These are phyloP conservation scores for Ustanciosporium gigantosporum DNA, from an alignment of 1,284 basidiomycete genomes.

Conservation along the genomic window DNA sequence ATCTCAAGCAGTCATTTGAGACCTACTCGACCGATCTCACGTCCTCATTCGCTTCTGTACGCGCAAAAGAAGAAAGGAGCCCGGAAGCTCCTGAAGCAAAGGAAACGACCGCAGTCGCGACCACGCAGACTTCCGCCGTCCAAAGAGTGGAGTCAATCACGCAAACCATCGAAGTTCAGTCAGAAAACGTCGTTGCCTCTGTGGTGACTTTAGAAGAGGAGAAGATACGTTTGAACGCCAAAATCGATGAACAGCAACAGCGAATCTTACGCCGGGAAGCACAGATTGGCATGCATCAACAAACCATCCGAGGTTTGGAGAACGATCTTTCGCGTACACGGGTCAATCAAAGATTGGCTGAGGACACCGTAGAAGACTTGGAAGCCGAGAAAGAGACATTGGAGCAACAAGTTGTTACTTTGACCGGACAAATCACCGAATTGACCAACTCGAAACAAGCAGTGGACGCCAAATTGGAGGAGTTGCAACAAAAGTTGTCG, in stretches of 20 bases:
- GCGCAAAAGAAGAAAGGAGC: too few relatives aligned
- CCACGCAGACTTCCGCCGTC: too few relatives aligned
- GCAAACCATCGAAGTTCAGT: background rate
- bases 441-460: background rate
- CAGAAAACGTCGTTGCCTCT: background rate
- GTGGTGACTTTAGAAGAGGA: background rate
- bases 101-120: too few relatives aligned
- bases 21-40: too few relatives aligned
- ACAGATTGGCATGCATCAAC: slow-evolving; percentile 39
- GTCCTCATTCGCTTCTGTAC: too few relatives aligned
- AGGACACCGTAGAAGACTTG: slow-evolving; percentile 20
- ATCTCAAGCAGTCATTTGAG: too few relatives aligned
- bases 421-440: background rate
- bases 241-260: slow-evolving; percentile 17
- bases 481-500: too few relatives aligned
- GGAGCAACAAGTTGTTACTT: background rate
- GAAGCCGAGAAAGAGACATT: slow-evolving; percentile 3
- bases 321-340: slow-evolving; percentile 18
- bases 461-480: too few relatives aligned
- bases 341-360: slow-evolving; percentile 24
- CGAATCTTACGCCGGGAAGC: slow-evolving; percentile 31
- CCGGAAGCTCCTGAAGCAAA: too few relatives aligned
- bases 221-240: background rate
- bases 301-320: slow-evolving; percentile 3
- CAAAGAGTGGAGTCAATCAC: too few relatives aligned